phyloP scores from a whole-genome alignment of 2,329 filamentous ascomycete genomes.

The Cercospora citrullina region DNA sequence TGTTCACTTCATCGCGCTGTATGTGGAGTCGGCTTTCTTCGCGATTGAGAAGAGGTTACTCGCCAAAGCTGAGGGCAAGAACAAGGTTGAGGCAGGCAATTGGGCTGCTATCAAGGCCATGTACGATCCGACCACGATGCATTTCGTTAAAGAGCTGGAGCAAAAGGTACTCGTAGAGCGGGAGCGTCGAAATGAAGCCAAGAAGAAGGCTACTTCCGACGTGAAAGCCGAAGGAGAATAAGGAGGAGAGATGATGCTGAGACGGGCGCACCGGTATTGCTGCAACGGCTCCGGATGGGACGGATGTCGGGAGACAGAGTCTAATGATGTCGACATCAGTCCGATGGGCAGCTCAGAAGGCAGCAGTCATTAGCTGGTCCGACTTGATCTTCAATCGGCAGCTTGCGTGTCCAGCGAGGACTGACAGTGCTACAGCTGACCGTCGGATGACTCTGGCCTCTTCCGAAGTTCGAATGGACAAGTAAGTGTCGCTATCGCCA shows the following conservation, averaged over 20 bases:
- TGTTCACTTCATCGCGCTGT: slow-evolving; percentile 62
- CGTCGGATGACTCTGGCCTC: not conserved
- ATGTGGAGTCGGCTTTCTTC: slow-evolving; percentile 61
- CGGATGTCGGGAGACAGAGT: not conserved
- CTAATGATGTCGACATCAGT: not conserved
- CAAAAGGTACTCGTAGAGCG: slow-evolving; percentile 21
- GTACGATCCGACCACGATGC: slow-evolving; percentile 42
- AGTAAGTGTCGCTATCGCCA: not conserved
- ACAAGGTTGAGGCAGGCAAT: slow-evolving; percentile 68
- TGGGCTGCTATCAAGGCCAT: slow-evolving; percentile 66
- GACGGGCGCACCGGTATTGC: not conserved
- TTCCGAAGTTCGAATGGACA: not conserved
- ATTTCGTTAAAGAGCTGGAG: slow-evolving; percentile 34
- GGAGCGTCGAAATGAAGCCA: slow-evolving; percentile 17
- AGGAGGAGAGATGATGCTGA: not conserved
- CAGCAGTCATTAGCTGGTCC: not conserved
- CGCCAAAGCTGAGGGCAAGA: slow-evolving; percentile 63
- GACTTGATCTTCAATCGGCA: not conserved
- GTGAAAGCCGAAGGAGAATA: not conserved
- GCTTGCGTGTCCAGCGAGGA: not conserved
- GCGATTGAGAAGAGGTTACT: slow-evolving; percentile 64
- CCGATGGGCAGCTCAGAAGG: not conserved
- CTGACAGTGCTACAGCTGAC: not conserved
- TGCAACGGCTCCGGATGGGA: not conserved
- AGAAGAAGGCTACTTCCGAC: slow-evolving; percentile 7